Base-by-base conservation (phyloP, 176 grass and related monocot genomes). In the Phoenix dactylifera region DNA sequence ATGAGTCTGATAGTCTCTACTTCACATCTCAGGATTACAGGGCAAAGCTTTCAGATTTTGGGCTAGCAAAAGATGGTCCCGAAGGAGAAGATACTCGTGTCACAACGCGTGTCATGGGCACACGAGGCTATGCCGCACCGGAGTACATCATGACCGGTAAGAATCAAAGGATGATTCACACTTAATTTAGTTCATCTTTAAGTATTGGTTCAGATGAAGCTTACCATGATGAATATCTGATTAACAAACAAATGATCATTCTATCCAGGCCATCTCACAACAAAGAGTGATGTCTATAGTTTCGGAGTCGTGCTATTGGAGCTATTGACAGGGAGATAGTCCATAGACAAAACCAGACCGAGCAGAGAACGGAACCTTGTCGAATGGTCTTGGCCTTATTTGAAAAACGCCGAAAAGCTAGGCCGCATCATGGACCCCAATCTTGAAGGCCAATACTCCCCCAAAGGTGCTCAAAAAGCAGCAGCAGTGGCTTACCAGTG, bases 41-140 rank as follows among this genome's bases (percentile, higher is more conserved):
- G 49, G 85, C 83, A 18, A 95, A 95, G 80, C 55, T 95, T 23
- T 95, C 91, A 1, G 91, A 95, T 79, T 95, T 95, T 0, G 91
- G 91, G 9, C 83, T 95, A 0, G 91, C 91, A 52, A 95, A 90
- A 73, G 91, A 95, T 3, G 91, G 86, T 0, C 91, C 91, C 0
- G 62, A 95, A 48, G 91, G 83, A 0, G 91, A 95, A 22, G 74
- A 79, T n/a, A 95, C 86, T 6, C 86, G 90, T 0, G 83, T 95
- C 71, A 87, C 86, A 15, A 95, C 91, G 1, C 91, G 91, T 35
- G 83, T 95, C 48, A 95, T 95, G 91, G 91, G 91, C 3, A 95
- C 91, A 0, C 77, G 84, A 0, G 91, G 91, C 19, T 95, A 95
- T 9, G 86, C 91, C 0, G 91, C 91, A 0, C 91, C 91, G 0